Evolutionary conservation across 345 rosid species (phyloP).

Genomic region (Sisymbrium irio): DNA sequence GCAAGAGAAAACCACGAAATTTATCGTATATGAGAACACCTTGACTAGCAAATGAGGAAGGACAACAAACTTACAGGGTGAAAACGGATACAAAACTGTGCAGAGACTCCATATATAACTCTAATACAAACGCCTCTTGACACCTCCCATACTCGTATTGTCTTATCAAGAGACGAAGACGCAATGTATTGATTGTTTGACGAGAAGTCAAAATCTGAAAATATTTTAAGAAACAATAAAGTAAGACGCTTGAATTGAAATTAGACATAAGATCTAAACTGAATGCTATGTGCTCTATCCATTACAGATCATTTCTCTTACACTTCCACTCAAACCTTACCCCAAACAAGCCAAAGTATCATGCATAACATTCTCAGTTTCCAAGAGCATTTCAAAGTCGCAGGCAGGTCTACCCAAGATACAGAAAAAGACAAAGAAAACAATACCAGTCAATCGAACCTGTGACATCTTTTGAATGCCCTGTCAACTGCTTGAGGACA

Average conservation of each 20-base stretch:
- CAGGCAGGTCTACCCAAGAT: slow-evolving; percentile 27
- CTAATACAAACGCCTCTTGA: slow-evolving; percentile 88
- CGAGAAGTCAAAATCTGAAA: slow-evolving; percentile 96
- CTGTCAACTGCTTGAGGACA: slow-evolving; percentile 54
- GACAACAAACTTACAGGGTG: slow-evolving; percentile 72
- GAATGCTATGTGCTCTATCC: background rate
- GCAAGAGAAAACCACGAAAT: background rate
- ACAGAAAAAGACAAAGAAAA: slow-evolving; percentile 42
- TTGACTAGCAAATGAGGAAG: background rate
- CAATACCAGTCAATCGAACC: slow-evolving; percentile 86
- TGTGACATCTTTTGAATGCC: slow-evolving; percentile 97
- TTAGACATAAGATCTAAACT: background rate
- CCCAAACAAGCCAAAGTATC: background rate
- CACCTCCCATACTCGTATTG: slow-evolving; percentile 97
- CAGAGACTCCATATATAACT: slow-evolving; percentile 84
- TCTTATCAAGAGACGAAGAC: slow-evolving; percentile 88
- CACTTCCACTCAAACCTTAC: background rate
- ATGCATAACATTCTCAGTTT: slow-evolving; percentile 1
- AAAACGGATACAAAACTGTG: slow-evolving; percentile 88
- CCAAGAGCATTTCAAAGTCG: background rate
- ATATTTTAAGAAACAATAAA: slow-evolving; percentile 23
- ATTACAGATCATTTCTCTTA: background rate
- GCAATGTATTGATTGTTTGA: slow-evolving; percentile 96
- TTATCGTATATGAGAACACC: slow-evolving; percentile 11
- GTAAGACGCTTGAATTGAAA: background rate